Evolutionary conservation across 352 stramenopile species (phyloP).

Genomic region (Elongisporangium prolatum): DNA sequence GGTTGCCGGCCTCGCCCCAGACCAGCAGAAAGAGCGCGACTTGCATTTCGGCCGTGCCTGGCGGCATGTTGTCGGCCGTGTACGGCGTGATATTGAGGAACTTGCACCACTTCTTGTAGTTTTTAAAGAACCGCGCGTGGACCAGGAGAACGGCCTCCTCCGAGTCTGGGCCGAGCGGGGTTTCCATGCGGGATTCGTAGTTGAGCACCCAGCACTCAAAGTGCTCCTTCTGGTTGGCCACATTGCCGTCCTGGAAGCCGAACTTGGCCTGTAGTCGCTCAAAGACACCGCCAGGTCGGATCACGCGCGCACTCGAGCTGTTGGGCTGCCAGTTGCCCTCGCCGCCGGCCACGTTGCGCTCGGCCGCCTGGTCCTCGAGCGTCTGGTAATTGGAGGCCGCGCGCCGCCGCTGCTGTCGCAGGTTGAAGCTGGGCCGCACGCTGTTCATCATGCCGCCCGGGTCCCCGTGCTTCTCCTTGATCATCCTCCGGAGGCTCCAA

Average conservation of each 20-base stretch:
- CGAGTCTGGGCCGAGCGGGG: constrained; percentile 23
- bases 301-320: too few species aligned
- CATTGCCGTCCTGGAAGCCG: constrained; percentile 82
- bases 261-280: constrained; percentile 82
- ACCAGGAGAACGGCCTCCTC: constrained; percentile 69
- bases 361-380: constrained; percentile 50
- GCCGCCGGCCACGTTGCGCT: constrained; percentile 23
- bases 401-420: constrained; percentile 32
- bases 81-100: constrained; percentile 88
- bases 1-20: constrained; percentile 80
- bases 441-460: constrained; percentile 9
- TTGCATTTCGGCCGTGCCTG: constrained; percentile 42
- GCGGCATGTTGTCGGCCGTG: constrained; percentile 42
- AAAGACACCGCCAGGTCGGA: constrained; percentile 35
- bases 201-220: constrained; percentile 84
- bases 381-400: constrained; percentile 80
- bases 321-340: too few species aligned
- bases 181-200: constrained; percentile 60
- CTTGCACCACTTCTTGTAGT: constrained; percentile 94
- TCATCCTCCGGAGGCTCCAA: background rate
- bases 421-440: constrained; percentile 10
- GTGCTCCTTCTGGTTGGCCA: constrained; percentile 84
- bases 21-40: constrained; percentile 82
- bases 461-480: constrained; percentile 4
- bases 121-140: constrained; percentile 93